Evolutionary conservation across 495 filamentous ascomycete species (phyloP), one percentile per base, ranked within the genome.

Genomic region (Copromyces sp.): DNA sequence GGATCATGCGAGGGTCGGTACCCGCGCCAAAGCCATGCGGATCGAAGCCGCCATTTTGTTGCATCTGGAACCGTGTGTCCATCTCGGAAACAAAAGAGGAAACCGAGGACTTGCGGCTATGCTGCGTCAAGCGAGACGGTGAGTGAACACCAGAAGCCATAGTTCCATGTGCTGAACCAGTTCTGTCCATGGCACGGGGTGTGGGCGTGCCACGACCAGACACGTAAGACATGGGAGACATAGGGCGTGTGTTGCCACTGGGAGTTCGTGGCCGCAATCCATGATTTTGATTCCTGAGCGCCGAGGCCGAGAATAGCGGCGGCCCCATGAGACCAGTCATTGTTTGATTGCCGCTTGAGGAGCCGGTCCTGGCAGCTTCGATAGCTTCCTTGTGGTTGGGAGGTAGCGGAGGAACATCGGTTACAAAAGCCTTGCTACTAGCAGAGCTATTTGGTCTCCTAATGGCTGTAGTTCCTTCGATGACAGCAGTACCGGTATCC

Each of bases 1-100:
- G 95, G 72, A 99, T 98, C 94, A 99, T 98, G 74, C 95, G 90
- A 69, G 95, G 95, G 81, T 99, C 95, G 0, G 94, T 97, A 42
- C 86, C 86, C 40, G 86, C 80, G 3, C 87, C 86, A 47, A 91
- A 82, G 39, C 88, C 90, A 14, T 89, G 84, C 16, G 89, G 82
- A 71, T 90, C 86, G 20, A 87, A 83, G 61, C 86, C 83, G 75
- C 84, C 85, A 59, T 87, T 88, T 29, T 84, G 78, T 20, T 87
- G 85, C 70, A 92, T 91, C 76, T 94, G 93, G 85, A 98, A 98
- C 14, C 94, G 87, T 74, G 90, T 90, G 75, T 99, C 95, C 12
- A 99, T 79, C 81, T 99, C 95, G 5, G 95, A 98, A 4, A 89
- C 93, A 76, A 98, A 99, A 0, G 95, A 99, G 3, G 95, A 97